Conservation (phyloP, 2,329 filamentous ascomycete genomes). For the Ceratocystis ficicola region DNA sequence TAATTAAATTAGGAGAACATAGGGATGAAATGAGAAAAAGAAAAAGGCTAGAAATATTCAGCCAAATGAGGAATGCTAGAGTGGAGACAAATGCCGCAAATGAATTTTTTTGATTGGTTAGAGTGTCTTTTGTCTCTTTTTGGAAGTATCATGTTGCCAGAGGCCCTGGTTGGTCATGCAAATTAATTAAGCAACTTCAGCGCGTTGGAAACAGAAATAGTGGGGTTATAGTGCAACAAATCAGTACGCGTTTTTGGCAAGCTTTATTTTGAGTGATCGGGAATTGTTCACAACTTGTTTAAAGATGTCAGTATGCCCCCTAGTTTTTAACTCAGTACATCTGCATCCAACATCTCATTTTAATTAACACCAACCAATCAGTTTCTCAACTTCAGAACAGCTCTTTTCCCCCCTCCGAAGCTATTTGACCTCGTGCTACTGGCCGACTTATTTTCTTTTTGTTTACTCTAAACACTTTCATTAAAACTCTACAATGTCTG, state of each 20-base stretch:
- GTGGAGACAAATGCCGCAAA: background rate
- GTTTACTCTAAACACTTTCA: background rate
- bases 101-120: constrained; percentile 16
- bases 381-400: background rate
- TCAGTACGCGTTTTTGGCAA: constrained; percentile 6
- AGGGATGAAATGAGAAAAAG: background rate
- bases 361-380: background rate
- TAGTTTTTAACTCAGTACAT: background rate
- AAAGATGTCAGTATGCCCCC: constrained; percentile 14
- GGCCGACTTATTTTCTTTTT: background rate
- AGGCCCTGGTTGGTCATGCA: background rate
- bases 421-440: constrained; percentile 3
- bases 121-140: constrained; percentile 3
- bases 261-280: constrained; percentile 15
- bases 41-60: background rate
- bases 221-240: background rate
- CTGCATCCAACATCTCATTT: background rate
- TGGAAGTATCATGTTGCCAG: background rate
- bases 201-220: background rate
- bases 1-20: no score
- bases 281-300: constrained; percentile 13
- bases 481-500: constrained; percentile 22
- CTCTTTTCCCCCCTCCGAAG: background rate
- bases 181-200: background rate
- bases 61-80: background rate